These are phyloP conservation scores for Rhodotorula paludigena DNA, from an alignment of 768 basidiomycete species.

Conservation along the genomic window DNA sequence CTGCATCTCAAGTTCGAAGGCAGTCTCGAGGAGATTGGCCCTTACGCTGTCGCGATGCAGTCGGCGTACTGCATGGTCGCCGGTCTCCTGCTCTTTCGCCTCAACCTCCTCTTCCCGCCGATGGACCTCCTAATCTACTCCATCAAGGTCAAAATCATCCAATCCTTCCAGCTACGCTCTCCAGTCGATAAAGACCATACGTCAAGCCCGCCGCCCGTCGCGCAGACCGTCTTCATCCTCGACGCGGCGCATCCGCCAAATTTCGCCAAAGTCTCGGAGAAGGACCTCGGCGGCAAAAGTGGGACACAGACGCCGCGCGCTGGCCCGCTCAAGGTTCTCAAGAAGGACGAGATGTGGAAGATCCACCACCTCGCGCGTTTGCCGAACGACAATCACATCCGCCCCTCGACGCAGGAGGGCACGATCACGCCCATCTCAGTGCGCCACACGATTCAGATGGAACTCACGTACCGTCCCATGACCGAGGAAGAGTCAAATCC, in stretches of 20 bases:
- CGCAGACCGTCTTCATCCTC: constrained; percentile 32
- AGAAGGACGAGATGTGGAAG: constrained; percentile 26
- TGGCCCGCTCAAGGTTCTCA: constrained; percentile 25
- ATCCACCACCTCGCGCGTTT: constrained; percentile 36
- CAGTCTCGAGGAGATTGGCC: constrained; percentile 30
- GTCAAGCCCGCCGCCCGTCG: constrained; percentile 4
- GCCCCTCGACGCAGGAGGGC: constrained; percentile 33
- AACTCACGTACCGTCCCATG: constrained; percentile 26
- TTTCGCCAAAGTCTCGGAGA: constrained; percentile 22
- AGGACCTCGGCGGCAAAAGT: not conserved
- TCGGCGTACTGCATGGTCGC: constrained; percentile 37
- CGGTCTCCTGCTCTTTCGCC: constrained; percentile 36
- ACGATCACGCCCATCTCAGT: constrained; percentile 30
- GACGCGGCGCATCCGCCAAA: constrained; percentile 33
- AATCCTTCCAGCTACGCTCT: constrained; percentile 29
- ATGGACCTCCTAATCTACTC: constrained; percentile 31
- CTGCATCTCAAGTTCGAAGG: constrained; percentile 37
- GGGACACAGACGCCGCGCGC: constrained; percentile 6
- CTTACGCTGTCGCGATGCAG: constrained; percentile 32
- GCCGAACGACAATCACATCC: constrained; percentile 36
- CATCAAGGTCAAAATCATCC: constrained; percentile 38
- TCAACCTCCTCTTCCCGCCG: constrained; percentile 34
- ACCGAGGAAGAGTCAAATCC: constrained; percentile 28
- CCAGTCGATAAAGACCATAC: constrained; percentile 14
- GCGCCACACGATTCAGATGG: constrained; percentile 29